phyloP scores from a whole-genome alignment of 805 yeast species.

The Candida hungchunana region DNA sequence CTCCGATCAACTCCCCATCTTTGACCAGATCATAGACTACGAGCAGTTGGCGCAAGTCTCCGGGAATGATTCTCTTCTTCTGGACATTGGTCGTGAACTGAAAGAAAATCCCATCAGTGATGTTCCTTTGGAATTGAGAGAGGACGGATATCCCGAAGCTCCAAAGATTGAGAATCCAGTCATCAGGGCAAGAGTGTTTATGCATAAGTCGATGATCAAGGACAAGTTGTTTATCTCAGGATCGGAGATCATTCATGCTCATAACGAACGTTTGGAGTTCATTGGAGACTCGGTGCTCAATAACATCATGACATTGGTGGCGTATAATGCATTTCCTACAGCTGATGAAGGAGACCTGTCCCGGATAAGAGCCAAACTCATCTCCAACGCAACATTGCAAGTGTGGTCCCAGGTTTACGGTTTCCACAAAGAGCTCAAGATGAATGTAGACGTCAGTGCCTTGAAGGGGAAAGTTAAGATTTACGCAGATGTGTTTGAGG shows the following conservation, averaged over 20 bases:
- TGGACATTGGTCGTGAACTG: slow-evolving; percentile 8
- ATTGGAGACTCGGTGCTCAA: slow-evolving; percentile 85
- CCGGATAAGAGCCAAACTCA: slow-evolving; percentile 59
- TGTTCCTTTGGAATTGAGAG: not conserved
- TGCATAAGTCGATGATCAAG: slow-evolving; percentile 71
- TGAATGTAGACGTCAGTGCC: slow-evolving; percentile 42
- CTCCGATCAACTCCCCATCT: slow-evolving; percentile 43
- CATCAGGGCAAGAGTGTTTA: slow-evolving; percentile 67
- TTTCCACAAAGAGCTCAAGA: slow-evolving; percentile 52
- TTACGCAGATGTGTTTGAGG: slow-evolving; percentile 89
- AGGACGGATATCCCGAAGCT: slow-evolving; percentile 52
- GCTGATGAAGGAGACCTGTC: slow-evolving; percentile 82
- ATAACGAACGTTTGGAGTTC: slow-evolving; percentile 87
- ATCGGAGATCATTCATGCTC: slow-evolving; percentile 53
- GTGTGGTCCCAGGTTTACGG: slow-evolving; percentile 69
- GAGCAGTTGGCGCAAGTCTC: slow-evolving; percentile 18
- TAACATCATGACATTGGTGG: slow-evolving; percentile 61
- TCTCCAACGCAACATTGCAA: slow-evolving; percentile 67
- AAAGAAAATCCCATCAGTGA: slow-evolving; percentile 17
- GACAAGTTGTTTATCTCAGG: slow-evolving; percentile 52
- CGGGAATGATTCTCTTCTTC: slow-evolving; percentile 1
- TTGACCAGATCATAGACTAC: slow-evolving; percentile 51
- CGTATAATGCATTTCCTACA: slow-evolving; percentile 61
- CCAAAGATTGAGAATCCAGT: slow-evolving; percentile 61
- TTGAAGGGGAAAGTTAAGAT: slow-evolving; percentile 62